Evolutionary conservation across 495 filamentous ascomycete genomes (phyloP), one percentile per base, ranked within the genome.

Genomic region (Echria macrotheca): DNA sequence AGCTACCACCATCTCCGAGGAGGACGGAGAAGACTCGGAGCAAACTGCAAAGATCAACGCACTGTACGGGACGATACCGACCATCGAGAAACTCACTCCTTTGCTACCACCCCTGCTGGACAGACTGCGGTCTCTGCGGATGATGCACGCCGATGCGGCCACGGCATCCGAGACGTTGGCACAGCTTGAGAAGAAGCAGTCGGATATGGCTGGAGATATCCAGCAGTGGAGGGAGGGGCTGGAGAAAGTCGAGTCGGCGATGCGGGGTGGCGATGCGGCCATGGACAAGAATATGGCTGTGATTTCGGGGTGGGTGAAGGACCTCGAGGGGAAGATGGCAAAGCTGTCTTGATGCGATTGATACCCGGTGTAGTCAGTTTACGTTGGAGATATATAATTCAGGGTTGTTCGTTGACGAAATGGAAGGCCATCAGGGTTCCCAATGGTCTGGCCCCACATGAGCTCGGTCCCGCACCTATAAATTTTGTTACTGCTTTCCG

Each of bases 301-400:
- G 14, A 82, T 97, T 29, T 85, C 90, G 53, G 81, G 78, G 35
- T 96, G 91, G 91, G 89, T 98, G 12, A 86, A 84, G 64, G 87
- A 86, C 31, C 64, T 98, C 29, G 93, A 98, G 70, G 75, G 71
- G 50, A 84, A 83, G 64, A 76, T 95, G 62, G 75, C 72, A 14
- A 73, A 73, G 42, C 61, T 86, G 54, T 61, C 64, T 26, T 70
- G 58, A 71, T 33, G n/a, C 21, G n/a, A 19, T 49, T 19, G 59
- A 66, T 66, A 66, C 61, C 61, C 63, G 50, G 36, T 49, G 17
- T 17, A 14, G 22, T 21, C 19, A 18, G 4, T 33, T n/a, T 40
- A 24, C 19, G 12, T 28, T 51, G n/a, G n/a, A n/a, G n/a, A n/a
- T n/a, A n/a, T n/a, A n/a, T n/a, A n/a, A n/a, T n/a, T n/a, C n/a